Conservation (phyloP, 768 basidiomycete genomes). For the Lactarius akahatsu region DNA sequence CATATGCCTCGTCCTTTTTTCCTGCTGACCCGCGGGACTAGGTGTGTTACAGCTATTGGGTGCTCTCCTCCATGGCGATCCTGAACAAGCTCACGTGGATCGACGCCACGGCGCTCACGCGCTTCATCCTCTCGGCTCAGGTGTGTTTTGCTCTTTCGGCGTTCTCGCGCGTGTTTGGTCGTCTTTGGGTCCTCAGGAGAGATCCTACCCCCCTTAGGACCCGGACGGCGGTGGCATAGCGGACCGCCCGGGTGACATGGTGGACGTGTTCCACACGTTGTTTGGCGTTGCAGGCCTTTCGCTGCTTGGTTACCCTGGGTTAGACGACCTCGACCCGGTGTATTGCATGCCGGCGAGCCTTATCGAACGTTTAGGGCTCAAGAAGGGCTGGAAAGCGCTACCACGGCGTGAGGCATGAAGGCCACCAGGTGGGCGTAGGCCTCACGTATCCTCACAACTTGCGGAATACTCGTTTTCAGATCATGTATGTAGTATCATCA, state of each 20-base stretch:
- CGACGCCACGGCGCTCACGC: conserved; percentile 68
- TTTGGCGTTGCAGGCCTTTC: conserved; percentile 90
- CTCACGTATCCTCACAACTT: neutral
- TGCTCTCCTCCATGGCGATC: conserved; percentile 84
- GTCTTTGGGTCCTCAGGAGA: neutral
- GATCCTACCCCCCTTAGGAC: conserved; percentile 52
- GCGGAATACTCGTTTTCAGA: neutral
- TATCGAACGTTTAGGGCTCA: conserved; percentile 67
- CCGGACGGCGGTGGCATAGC: conserved; percentile 89
- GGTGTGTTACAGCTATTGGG: conserved; percentile 99
- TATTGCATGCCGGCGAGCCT: conserved; percentile 91
- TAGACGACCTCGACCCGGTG: conserved; percentile 87
- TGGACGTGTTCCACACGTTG: conserved; percentile 94
- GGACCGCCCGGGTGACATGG: conserved; percentile 90
- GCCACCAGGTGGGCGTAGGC: neutral
- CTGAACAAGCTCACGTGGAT: conserved; percentile 85
- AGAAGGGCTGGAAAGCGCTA: conserved; percentile 63
- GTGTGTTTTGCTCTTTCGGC: conserved; percentile 40
- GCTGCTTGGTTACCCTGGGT: conserved; percentile 79
- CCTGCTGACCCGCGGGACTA: conserved; percentile 34
- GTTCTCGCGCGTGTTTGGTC: too few species aligned
- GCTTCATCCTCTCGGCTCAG: conserved; percentile 88
- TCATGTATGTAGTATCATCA: neutral
- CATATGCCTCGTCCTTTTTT: too few species aligned
- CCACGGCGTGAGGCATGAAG: conserved; percentile 36